A percentile compares a stretch with the other conserved stretches of the same genome.
These are phyloP conservation scores for Pichia cabralensis DNA, from an alignment of 805 yeast species.

Conservation along the genomic window DNA sequence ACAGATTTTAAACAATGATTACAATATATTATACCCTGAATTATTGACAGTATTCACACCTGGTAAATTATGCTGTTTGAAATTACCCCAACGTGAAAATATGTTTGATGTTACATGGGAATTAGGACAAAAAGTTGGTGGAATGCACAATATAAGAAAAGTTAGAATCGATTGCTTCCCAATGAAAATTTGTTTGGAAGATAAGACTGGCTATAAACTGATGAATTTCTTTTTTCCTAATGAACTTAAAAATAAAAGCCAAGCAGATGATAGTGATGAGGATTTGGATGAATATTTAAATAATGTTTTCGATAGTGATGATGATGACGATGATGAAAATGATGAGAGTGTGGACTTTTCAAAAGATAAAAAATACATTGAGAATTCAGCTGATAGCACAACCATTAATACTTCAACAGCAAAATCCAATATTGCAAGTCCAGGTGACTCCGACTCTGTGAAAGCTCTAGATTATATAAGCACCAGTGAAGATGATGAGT, in stretches of 20 bases:
- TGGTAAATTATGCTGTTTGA: constrained; percentile 6
- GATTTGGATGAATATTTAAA: too few relatives aligned
- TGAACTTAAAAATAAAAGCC: constrained; percentile 1
- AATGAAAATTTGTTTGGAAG: constrained; percentile 63
- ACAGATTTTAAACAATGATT: constrained; percentile 58
- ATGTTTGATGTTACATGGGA: constrained; percentile 54
- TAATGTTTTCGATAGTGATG: not conserved
- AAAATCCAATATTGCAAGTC: not conserved
- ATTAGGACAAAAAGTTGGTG: constrained; percentile 82
- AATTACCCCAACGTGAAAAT: constrained; percentile 13
- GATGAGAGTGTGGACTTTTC: not conserved
- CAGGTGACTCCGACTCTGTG: not conserved
- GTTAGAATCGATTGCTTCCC: constrained; percentile 58
- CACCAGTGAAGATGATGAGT: constrained; percentile 1
- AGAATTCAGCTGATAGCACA: too few relatives aligned
- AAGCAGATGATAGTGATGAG: not conserved
- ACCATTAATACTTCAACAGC: not conserved
- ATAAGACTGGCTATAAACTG: constrained; percentile 51
- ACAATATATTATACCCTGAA: constrained; percentile 55
- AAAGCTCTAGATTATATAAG: not conserved
- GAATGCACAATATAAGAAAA: constrained; percentile 67
- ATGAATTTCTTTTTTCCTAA: constrained; percentile 63
- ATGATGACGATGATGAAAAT: not conserved
- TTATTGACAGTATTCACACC: constrained; percentile 43
- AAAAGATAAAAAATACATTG: too few relatives aligned